Evolutionary conservation across 106 monocot genomes (phyloP).

Genomic region (Cymbidium sinense): DNA sequence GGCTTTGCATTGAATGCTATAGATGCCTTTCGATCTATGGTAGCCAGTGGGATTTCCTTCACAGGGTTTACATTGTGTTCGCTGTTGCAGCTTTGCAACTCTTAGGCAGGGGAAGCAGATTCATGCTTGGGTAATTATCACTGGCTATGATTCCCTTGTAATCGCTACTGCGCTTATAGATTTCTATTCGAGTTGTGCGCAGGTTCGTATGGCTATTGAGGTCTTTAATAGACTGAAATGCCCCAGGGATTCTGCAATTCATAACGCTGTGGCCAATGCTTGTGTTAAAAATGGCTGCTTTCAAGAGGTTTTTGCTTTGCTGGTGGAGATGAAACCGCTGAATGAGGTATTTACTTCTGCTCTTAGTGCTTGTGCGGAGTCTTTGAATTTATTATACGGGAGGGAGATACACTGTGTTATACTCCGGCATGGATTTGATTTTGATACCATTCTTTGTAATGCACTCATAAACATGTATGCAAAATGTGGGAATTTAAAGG

Average conservation of each 20-base stretch:
- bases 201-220: slow-evolving; percentile 14
- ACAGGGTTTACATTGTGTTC: slow-evolving; percentile 38
- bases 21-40: slow-evolving; percentile 26
- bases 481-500: slow-evolving; percentile 29
- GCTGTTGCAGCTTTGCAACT: slow-evolving; percentile 4
- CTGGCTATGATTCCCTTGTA: slow-evolving; percentile 16
- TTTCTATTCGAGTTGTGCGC: slow-evolving; percentile 30
- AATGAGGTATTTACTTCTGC: slow-evolving; percentile 19
- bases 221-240: slow-evolving; percentile 22
- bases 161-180: slow-evolving; percentile 27
- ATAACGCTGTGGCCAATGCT: slow-evolving; percentile 25
- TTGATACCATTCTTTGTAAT: slow-evolving; percentile 29
- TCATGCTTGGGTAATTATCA: slow-evolving; percentile 15
- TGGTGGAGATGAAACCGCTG: slow-evolving; percentile 8
- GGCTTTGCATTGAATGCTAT: slow-evolving; percentile 11
- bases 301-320: slow-evolving; percentile 24
- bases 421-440: slow-evolving; percentile 15
- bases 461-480: slow-evolving; percentile 40
- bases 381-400: slow-evolving; percentile 21
- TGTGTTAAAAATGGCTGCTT: slow-evolving; percentile 21
- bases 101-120: slow-evolving; percentile 23
- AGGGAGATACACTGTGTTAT: slow-evolving; percentile 34
- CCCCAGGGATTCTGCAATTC: slow-evolving; percentile 19
- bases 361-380: slow-evolving; percentile 27
- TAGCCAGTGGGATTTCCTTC: slow-evolving; percentile 6